phyloP scores from a whole-genome alignment of 2,329 filamentous ascomycete species.

The Diaporthe ilicicola region DNA sequence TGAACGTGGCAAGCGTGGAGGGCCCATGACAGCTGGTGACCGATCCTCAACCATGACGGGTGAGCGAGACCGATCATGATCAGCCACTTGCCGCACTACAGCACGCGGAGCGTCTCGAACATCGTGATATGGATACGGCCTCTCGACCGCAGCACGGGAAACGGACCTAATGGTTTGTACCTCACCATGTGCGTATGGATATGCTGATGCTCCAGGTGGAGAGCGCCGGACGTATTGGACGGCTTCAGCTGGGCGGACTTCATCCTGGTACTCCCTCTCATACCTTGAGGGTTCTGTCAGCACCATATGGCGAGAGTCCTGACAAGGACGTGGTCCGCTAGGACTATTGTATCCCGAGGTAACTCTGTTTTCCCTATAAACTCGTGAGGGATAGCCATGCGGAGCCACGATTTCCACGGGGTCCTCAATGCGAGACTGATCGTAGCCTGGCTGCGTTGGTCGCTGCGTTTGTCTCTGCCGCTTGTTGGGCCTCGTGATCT shows the following conservation, averaged over 20 bases:
- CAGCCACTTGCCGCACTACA: conserved; percentile 58
- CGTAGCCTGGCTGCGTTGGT: conserved; percentile 46
- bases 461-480: conserved; percentile 59
- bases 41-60: conserved; percentile 54
- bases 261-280: conserved; percentile 45
- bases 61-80: conserved; percentile 58
- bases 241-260: conserved; percentile 41
- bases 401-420: conserved; percentile 52
- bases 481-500: conserved; percentile 64
- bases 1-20: conserved; percentile 61
- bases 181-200: conserved; percentile 49
- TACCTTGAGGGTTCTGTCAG: conserved; percentile 40
- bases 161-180: conserved; percentile 49
- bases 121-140: conserved; percentile 54
- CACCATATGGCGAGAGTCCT: conserved; percentile 40
- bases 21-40: conserved; percentile 56
- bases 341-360: conserved; percentile 48
- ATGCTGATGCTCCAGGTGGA: conserved; percentile 47
- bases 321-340: conserved; percentile 39
- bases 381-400: conserved; percentile 45
- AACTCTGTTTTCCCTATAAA: conserved; percentile 43
- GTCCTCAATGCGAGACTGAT: conserved; percentile 49
- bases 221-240: conserved; percentile 48
- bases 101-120: conserved; percentile 52
- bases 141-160: conserved; percentile 53